phyloP scores from a whole-genome alignment of 2,329 filamentous ascomycete species.

The Neoascochyta sp. region DNA sequence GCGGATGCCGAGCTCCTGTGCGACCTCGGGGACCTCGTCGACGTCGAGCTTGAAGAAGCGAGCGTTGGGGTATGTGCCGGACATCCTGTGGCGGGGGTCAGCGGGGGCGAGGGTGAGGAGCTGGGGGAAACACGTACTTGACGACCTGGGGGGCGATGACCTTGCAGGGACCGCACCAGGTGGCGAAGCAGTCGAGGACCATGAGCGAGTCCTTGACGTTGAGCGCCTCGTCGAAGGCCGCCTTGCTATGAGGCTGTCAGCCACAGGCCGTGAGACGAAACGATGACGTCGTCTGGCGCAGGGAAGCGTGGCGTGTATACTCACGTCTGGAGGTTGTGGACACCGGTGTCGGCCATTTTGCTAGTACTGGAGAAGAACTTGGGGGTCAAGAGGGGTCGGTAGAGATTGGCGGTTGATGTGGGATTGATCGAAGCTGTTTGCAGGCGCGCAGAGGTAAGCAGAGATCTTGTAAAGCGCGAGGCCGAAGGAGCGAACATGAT shows the following conservation, averaged over 20 bases:
- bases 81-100: conserved; percentile 48
- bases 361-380: conserved; percentile 42
- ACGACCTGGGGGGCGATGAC: conserved; percentile 73
- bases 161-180: conserved; percentile 95
- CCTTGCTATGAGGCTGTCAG: conserved; percentile 47
- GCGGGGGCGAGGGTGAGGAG: background rate
- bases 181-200: conserved; percentile 81
- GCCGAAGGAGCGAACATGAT: conserved; percentile 41
- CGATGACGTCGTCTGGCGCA: conserved; percentile 12
- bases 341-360: conserved; percentile 45
- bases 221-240: conserved; percentile 57
- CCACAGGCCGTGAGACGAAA: conserved; percentile 2
- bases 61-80: conserved; percentile 57
- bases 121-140: conserved; percentile 49
- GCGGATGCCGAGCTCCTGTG: conserved; percentile 72
- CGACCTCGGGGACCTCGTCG: conserved; percentile 71
- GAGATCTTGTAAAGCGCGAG: conserved; percentile 37
- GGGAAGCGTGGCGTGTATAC: conserved; percentile 16
- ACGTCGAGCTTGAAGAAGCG: conserved; percentile 90
- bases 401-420: conserved; percentile 28
- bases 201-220: conserved; percentile 57
- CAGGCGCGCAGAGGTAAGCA: conserved; percentile 42
- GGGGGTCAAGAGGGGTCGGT: conserved; percentile 33
- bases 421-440: conserved; percentile 32
- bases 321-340: conserved; percentile 49